Base-by-base conservation (phyloP, 202 grass and related monocot species). In the Elaeis oleifera region DNA sequence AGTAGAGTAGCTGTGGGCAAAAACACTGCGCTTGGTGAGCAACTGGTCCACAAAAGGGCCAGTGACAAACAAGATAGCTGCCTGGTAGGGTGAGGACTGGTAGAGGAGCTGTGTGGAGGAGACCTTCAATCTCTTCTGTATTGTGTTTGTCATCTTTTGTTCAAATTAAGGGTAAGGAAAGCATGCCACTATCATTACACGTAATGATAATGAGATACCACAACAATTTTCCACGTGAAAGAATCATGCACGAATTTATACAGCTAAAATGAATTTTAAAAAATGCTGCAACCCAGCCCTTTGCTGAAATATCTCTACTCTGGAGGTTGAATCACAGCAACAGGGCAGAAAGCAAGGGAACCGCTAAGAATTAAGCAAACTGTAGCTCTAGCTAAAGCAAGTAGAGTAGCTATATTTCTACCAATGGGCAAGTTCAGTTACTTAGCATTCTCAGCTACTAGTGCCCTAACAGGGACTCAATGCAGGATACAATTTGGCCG, bases 71-170 rank as follows among this genome's bases (percentile, higher is more conserved):
- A 95, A 64, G 57, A 90, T 75, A 17, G 83, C 80, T 16, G 90
- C 74, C 51, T 95, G 90, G 80, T 95, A 95, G 21, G 76, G 78
- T 25, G 90, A 74, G 16, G 90, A 95, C 58, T 95, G 90, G 77
- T 95, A 95, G 68, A 95, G 69, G 11, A 95, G 90, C 80, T 95
- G 90, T 16, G 90, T 95, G 5, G 90, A 95, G 8, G 90, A 95
- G 56, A 95, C 83, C 77, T 90, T 95, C 18, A 90, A 85, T 68
- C 74, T 79, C 77, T 62, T 87, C 79, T 95, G 90, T 74, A 95
- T 95, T 71, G 88, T 88, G 83, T 90, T 95, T 53, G 90, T 95
- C 78, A 95, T 72, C 90, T 95, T 83, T 44, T 76, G 58, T 74
- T 82, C 71, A 51, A 59, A 54, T 59, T 29, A 16, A 69, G 51